Base-by-base conservation (phyloP, 78 protist species). In the Cyanophora paradoxa region DNA sequence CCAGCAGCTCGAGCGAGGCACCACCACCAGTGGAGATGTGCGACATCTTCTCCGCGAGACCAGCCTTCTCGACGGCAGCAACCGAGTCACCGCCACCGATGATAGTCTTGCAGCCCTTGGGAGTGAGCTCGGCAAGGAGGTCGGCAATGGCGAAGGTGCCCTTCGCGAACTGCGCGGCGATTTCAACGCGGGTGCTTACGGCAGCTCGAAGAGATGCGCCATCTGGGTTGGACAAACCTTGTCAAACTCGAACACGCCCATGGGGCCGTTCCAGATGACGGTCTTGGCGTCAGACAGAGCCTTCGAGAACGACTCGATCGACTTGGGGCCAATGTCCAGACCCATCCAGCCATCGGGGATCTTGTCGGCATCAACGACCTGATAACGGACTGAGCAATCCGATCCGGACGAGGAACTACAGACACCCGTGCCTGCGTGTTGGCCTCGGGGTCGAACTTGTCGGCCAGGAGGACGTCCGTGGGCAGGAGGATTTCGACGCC, bases 81-180 rank as follows among this genome's bases (percentile, higher is more conserved):
- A 93, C 99, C 3, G 98, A 87, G 90, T 98, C 99, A 10, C 99
- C 99, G 39, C 99, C 99, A 1, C 97, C 97, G 74, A 96, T 88
- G 76, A 96, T 87, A 71, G 95, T 74, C 56, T 70, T 72, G 58
- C 91, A 77, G 36, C 99, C 99, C 63, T 39, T 37, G 57, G 34
- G 40, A 31, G 92, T 84, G 70, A 59, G 75, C 63, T 76, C 78
- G 50, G 62, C 84, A 57, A 88, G 72, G 33, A 84, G 75, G 31
- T 68, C 37, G 40, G 82, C 72, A 26, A 76, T 30, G 34, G 26
- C 85, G 62, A 17, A 8, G 69, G 92, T 88, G 57, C 92, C 92
- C 52, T 42, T 58, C 48, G 85, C 40, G 74, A 88, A 81, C 36
- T 7, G n/a, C n/a, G n/a, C n/a, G n/a, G n/a, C n/a, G n/a, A n/a